A percentile compares a stretch with the other conserved stretches of the same genome.
These are phyloP conservation scores for Sinapis alba DNA, from an alignment of 441 rosid genomes.

Conservation along the genomic window DNA sequence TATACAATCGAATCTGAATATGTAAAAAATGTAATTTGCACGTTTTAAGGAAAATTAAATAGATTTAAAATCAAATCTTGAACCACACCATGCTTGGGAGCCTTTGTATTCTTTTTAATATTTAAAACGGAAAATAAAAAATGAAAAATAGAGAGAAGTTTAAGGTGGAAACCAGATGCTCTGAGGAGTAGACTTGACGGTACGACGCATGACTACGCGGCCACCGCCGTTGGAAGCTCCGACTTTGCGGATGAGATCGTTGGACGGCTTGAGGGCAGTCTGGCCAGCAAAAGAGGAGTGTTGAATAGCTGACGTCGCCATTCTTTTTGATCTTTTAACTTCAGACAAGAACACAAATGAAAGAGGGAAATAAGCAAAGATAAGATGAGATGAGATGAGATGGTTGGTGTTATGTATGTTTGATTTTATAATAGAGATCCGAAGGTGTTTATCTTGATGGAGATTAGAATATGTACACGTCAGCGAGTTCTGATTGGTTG, in stretches of 20 bases:
- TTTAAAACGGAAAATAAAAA: background rate
- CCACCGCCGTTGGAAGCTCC: slow-evolving; percentile 46
- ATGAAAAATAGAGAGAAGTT: background rate
- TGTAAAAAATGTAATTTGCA: background rate
- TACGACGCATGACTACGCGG: slow-evolving; percentile 77
- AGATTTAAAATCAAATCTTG: background rate
- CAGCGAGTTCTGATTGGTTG: slow-evolving; percentile 26
- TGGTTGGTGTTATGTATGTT: background rate
- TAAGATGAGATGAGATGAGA: background rate
- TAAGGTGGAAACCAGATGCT: slow-evolving; percentile 73
- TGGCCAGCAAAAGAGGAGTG: slow-evolving; percentile 37
- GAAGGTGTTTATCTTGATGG: background rate
- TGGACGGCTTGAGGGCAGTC: slow-evolving; percentile 29
- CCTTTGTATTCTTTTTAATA: background rate
- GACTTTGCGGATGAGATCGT: slow-evolving; percentile 32
- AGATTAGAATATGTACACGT: background rate
- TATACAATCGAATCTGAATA: background rate
- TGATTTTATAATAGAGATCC: slow-evolving; percentile 14
- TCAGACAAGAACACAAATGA: background rate
- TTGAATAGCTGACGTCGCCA: slow-evolving; percentile 40
- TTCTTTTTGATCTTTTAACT: background rate
- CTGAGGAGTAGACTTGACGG: slow-evolving; percentile 74
- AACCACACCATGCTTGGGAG: background rate
- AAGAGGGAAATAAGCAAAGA: background rate
- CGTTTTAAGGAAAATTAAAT: background rate